Evolutionary conservation across 345 rosid genomes (phyloP), one percentile per base, ranked within the genome.

Genomic region (Pistacia vera): DNA sequence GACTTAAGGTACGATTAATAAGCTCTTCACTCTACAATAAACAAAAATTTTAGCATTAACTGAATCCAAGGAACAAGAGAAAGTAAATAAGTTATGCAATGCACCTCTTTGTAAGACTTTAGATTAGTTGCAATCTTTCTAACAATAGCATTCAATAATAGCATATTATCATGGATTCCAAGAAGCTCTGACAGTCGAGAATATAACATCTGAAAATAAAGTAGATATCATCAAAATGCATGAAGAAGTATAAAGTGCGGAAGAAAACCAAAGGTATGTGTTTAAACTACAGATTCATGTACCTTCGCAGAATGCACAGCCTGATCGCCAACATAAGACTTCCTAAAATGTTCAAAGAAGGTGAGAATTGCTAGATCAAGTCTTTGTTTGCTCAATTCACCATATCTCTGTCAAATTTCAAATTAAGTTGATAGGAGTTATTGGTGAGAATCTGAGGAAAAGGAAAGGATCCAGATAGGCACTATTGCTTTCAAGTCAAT

Each of bases 251-350:
- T 11, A 25, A 49, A 4, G 18, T 22, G 9, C 18, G 33, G 58
- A 67, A 48, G 36, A 5, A 70, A 63, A 48, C 28, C 10, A 8
- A 72, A 55, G 66, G 33, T 52, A 52, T 11, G 56, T 52, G 56
- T 52, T 12, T 12, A 52, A 52, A 52, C 14, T 52, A 52, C 56
- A 64, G 46, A 71, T 28, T 70, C 62, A 75, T 75, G 81, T 89
- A 97, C 99, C 93, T 97, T 97, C 60, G 98, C 89, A 67, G 98
- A 92, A 84, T 97, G 98, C 86, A 94, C 90, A 4, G 99, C 99
- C 86, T 97, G 99, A 83, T 97, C 99, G 75, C 98, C 99, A 30
- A 97, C 93, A 74, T 97, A 97, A 79, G 98, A 97, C 92, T 94
- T 92, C 41, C 95, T 89, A 71, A 97, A 97, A 88, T 92, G 90